Evolutionary conservation across 257 asterid genomes (phyloP).

Genomic region (Marsdenia floribunda): DNA sequence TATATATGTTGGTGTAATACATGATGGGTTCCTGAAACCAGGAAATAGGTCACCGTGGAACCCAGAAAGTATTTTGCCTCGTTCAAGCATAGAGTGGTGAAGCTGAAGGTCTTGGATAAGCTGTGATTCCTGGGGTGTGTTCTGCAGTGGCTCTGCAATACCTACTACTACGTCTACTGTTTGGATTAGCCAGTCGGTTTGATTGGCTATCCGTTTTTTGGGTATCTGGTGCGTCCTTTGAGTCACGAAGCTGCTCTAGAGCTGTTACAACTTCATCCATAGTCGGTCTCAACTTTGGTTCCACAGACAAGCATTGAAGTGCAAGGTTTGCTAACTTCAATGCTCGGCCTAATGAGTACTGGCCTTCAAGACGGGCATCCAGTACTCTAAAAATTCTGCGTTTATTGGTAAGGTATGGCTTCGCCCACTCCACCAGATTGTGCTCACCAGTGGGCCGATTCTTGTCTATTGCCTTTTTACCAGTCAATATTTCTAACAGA

Average conservation of each 20-base stretch:
- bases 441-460: constrained; percentile 87
- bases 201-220: constrained; percentile 24
- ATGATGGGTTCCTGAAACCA: constrained; percentile 11
- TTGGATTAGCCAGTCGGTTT: constrained; percentile 26
- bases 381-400: constrained; percentile 61
- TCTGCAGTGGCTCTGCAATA: constrained; percentile 30
- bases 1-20: neutral
- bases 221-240: constrained; percentile 25
- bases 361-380: constrained; percentile 76
- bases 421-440: constrained; percentile 92
- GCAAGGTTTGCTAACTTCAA: constrained; percentile 59
- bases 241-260: constrained; percentile 55
- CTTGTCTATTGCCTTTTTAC: constrained; percentile 86
- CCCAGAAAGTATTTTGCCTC: neutral
- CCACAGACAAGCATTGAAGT: constrained; percentile 63
- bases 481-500: constrained; percentile 64
- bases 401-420: constrained; percentile 68
- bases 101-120: constrained; percentile 44
- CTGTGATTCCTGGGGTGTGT: constrained; percentile 20
- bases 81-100: constrained; percentile 31
- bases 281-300: constrained; percentile 60
- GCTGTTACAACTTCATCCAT: constrained; percentile 65
- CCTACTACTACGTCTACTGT: constrained; percentile 17
- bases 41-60: constrained; percentile 1
- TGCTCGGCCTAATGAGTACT: constrained; percentile 48